Conservation (phyloP, 805 yeast species). For the Yarrowia sp. region DNA sequence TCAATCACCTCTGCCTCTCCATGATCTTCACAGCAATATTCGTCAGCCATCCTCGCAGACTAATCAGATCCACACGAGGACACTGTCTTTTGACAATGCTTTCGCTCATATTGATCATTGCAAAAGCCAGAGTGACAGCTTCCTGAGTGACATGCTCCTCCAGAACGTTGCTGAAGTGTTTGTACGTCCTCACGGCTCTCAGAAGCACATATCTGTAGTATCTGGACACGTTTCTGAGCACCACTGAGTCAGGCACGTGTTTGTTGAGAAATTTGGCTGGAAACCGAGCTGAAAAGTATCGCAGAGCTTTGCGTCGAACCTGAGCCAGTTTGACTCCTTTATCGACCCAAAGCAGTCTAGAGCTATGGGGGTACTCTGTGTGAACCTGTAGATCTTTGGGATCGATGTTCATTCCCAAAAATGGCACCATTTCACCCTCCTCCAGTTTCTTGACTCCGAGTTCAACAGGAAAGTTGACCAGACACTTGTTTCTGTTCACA, state of each 20-base stretch:
- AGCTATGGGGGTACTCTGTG: neutral
- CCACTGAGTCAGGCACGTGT: neutral
- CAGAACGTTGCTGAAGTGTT: neutral
- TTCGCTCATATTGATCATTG: neutral
- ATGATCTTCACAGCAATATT: neutral
- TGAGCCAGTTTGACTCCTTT: conserved; percentile 2
- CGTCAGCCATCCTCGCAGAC: neutral
- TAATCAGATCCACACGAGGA: neutral
- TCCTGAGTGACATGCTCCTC: neutral
- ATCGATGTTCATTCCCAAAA: conserved; percentile 21
- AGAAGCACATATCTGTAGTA: conserved; percentile 6
- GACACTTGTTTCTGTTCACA: conserved; percentile 13
- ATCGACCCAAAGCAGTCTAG: conserved; percentile 12
- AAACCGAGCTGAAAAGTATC: conserved; percentile 5
- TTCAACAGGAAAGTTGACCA: conserved; percentile 14
- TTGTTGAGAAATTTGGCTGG: neutral
- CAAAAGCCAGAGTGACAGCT: neutral
- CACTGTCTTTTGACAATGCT: neutral
- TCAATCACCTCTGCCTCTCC: conserved; percentile 4
- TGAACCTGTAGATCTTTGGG: neutral
- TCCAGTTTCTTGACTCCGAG: neutral
- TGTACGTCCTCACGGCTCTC: neutral
- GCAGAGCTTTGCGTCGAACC: neutral
- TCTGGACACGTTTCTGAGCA: neutral
- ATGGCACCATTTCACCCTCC: neutral